Percentiles rank a stretch among this genome's conserved stretches.
These are phyloP conservation scores for Fusarium floridanum DNA, from an alignment of 2,329 filamentous ascomycete species.

Conservation along the genomic window DNA sequence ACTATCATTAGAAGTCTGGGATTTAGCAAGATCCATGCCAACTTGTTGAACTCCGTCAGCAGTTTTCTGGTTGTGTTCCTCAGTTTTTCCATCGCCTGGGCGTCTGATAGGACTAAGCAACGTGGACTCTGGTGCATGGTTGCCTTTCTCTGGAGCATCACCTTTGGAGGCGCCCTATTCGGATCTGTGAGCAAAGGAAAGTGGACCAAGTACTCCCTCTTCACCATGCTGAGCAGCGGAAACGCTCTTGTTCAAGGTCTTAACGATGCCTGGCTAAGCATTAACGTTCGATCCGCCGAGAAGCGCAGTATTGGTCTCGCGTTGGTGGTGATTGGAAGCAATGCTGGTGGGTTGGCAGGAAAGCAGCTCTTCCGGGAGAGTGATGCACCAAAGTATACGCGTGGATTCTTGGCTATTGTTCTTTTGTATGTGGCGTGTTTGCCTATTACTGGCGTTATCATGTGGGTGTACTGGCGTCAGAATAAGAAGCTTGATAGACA, in stretches of 20 bases:
- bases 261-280: slow-evolving; percentile 44
- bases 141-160: slow-evolving; percentile 37
- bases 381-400: slow-evolving; percentile 36
- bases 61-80: slow-evolving; percentile 35
- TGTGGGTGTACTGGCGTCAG: slow-evolving; percentile 39
- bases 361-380: slow-evolving; percentile 40
- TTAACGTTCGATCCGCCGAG: slow-evolving; percentile 30
- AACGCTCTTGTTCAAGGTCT: slow-evolving; percentile 41
- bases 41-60: slow-evolving; percentile 41
- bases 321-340: slow-evolving; percentile 42
- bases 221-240: slow-evolving; percentile 32
- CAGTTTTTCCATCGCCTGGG: slow-evolving; percentile 28
- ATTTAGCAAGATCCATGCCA: slow-evolving; percentile 40
- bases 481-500: slow-evolving; percentile 30
- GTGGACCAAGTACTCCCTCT: slow-evolving; percentile 38
- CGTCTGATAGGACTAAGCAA: slow-evolving; percentile 32
- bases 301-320: slow-evolving; percentile 41
- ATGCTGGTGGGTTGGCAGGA: slow-evolving; percentile 40
- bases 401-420: slow-evolving; percentile 35
- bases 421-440: slow-evolving; percentile 33
- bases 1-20: slow-evolving; percentile 40
- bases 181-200: slow-evolving; percentile 12
- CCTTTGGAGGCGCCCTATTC: slow-evolving; percentile 35
- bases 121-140: slow-evolving; percentile 41
- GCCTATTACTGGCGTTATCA: slow-evolving; percentile 28